phyloP scores from a whole-genome alignment of 1,284 basidiomycete species.

The Hemileia vastatrix region DNA sequence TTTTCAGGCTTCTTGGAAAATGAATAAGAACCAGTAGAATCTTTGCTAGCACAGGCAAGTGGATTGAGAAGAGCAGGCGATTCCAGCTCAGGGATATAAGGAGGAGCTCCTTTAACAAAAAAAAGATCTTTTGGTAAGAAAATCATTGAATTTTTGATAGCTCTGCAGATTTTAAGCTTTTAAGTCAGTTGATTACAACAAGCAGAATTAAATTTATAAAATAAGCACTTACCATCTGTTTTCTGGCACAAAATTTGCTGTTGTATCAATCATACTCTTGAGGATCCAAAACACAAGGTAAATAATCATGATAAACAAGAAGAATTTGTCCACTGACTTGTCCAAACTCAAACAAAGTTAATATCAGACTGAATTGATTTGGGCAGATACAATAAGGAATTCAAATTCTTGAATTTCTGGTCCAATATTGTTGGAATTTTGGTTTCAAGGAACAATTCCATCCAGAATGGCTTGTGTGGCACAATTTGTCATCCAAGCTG shows the following conservation, averaged over 20 bases:
- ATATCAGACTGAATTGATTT: conserved; percentile 79
- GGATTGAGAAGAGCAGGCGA: conserved; percentile 82
- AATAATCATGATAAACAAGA: conserved; percentile 80
- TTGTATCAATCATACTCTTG: conserved; percentile 66
- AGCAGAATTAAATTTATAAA: conserved; percentile 41
- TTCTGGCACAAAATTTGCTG: conserved; percentile 58
- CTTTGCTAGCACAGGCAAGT: conserved; percentile 70
- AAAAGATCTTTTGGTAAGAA: conserved; percentile 49
- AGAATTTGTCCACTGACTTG: conserved; percentile 91
- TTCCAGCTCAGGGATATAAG: conserved; percentile 81
- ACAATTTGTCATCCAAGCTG: conserved; percentile 94
- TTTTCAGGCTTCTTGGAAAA: conserved; percentile 59
- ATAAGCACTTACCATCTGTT: conserved; percentile 76
- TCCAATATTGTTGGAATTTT: conserved; percentile 83
- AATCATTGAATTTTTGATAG: conserved; percentile 69
- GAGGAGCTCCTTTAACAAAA: conserved; percentile 88
- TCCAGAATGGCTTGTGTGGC: conserved; percentile 74
- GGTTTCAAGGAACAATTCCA: conserved; percentile 91
- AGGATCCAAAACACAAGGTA: conserved; percentile 71
- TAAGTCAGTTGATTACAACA: background rate
- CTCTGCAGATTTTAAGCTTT: conserved; percentile 21
- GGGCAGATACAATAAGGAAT: conserved; percentile 91
- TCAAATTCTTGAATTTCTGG: conserved; percentile 80
- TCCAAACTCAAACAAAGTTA: conserved; percentile 74
- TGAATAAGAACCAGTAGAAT: conserved; percentile 64